phyloP scores from a whole-genome alignment of 2,329 filamentous ascomycete species.

The Cercospora brassicicola region DNA sequence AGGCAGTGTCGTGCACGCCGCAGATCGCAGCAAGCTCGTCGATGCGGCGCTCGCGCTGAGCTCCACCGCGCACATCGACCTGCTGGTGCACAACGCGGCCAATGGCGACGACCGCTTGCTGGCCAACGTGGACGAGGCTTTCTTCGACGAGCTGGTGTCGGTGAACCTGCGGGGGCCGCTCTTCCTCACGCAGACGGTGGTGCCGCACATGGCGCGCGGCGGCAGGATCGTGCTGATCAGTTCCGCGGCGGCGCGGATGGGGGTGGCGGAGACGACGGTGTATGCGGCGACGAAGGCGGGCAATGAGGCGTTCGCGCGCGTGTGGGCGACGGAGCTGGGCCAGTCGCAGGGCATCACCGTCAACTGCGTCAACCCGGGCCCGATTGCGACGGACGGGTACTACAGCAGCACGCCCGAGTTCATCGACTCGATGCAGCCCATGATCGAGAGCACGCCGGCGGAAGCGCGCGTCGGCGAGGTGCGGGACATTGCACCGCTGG shows the following conservation, averaged over 20 bases:
- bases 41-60: too few species aligned
- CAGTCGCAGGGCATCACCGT: slow-evolving; percentile 24
- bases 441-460: slow-evolving; percentile 23
- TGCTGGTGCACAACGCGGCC: neutral
- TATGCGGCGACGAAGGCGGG: slow-evolving; percentile 29
- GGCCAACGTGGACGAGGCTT: neutral
- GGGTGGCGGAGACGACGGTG: neutral
- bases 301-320: slow-evolving; percentile 28
- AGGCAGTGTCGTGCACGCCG: too few species aligned
- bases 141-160: neutral
- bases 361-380: slow-evolving; percentile 17
- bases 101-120: neutral
- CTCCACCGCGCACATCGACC: neutral
- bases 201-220: neutral
- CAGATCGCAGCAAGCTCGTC: too few species aligned
- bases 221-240: neutral
- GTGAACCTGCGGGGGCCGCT: neutral
- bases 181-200: neutral
- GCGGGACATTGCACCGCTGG: slow-evolving; percentile 68
- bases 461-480: slow-evolving; percentile 11
- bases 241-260: neutral
- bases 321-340: slow-evolving; percentile 28
- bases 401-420: neutral
- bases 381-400: slow-evolving; percentile 17
- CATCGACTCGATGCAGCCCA: neutral